A percentile compares a stretch with the other conserved stretches of the same genome.
Evolutionary conservation across 345 rosid species (phyloP).

Genomic region (Boechera divaricarpa): DNA sequence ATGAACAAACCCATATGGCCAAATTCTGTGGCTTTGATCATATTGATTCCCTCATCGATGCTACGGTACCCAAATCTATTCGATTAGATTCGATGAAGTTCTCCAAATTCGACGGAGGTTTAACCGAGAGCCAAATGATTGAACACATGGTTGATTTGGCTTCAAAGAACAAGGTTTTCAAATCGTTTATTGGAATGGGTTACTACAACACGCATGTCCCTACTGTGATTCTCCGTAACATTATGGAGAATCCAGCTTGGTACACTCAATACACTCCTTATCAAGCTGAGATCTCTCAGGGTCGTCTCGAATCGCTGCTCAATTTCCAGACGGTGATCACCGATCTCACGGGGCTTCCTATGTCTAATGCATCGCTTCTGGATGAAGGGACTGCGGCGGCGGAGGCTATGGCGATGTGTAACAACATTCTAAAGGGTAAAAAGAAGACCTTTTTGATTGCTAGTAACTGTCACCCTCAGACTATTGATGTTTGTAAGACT

Average conservation of each 20-base stretch:
- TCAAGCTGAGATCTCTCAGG: slow-evolving; percentile 97
- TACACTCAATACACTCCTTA: slow-evolving; percentile 98
- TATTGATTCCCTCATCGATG: slow-evolving; percentile 74
- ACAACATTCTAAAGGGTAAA: slow-evolving; percentile 84
- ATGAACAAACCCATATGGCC: slow-evolving; percentile 83
- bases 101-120: slow-evolving; percentile 80
- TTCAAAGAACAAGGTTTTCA: slow-evolving; percentile 79
- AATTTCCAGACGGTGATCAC: slow-evolving; percentile 89
- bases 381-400: slow-evolving; percentile 99
- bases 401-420: slow-evolving; percentile 99
- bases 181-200: slow-evolving; percentile 95
- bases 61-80: slow-evolving; percentile 98
- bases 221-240: slow-evolving; percentile 90
- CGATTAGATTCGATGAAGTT: slow-evolving; percentile 85
- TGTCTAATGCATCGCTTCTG: slow-evolving; percentile 93
- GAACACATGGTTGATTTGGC: slow-evolving; percentile 78
- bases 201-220: slow-evolving; percentile 90
- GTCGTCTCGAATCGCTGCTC: slow-evolving; percentile 87
- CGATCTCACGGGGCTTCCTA: slow-evolving; percentile 91
- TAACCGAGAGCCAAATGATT: slow-evolving; percentile 91
- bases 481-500: slow-evolving; percentile 91
- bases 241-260: slow-evolving; percentile 99
- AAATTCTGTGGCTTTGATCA: slow-evolving; percentile 69
- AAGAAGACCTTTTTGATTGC: slow-evolving; percentile 92
- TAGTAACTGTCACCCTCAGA: slow-evolving; percentile 88